Evolutionary conservation across 225 moss, liverwort and hornwort species (phyloP), one percentile per base, ranked within the genome.

Genomic region (Thuidium tamariscinum): DNA sequence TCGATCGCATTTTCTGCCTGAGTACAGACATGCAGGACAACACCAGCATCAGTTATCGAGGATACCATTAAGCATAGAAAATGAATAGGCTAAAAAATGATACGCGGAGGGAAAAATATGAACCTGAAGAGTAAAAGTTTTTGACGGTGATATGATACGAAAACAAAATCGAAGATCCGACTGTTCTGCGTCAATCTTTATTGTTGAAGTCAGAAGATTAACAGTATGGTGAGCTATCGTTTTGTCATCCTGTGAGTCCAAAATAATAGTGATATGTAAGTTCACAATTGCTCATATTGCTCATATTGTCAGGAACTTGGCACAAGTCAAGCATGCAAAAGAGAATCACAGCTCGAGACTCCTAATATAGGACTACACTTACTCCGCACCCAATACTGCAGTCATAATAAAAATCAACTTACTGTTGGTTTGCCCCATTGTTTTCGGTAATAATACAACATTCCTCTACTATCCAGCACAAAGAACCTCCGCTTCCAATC

Each of bases 401-500:
- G 32, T 72, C 60, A n/a, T 36, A 59, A 44, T 32, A 79, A 26
- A 85, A 29, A 80, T 86, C 32, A 73, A 91, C 92, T 89, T 90
- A 94, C 92, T 72, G 97, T 95, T 54, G 97, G 95, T 88, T 97
- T 97, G 48, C 96, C 97, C 97, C 97, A 96, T 81, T 97, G 96
- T 85, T 97, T 97, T 75, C 96, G 91, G 84, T 95, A 97, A 77
- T 97, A 97, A 83, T 97, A 97, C 36, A 97, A 85, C 92, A 93
- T 95, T 79, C 97, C 97, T 88, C 92, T 93, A 86, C 97, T 97
- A 87, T 97, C 96, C 23, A 97, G 90, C 54, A 97, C 97, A 86
- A 97, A 97, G 83, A 97, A 96, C 89, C 97, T 93, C 82, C 97
- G 87, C 83, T 97, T 97, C 97, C 97, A 97, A 86, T 96, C 97